Evolutionary conservation across 208 protist species (phyloP), one percentile per base, ranked within the genome.

Genomic region (Trypanosoma theileri): DNA sequence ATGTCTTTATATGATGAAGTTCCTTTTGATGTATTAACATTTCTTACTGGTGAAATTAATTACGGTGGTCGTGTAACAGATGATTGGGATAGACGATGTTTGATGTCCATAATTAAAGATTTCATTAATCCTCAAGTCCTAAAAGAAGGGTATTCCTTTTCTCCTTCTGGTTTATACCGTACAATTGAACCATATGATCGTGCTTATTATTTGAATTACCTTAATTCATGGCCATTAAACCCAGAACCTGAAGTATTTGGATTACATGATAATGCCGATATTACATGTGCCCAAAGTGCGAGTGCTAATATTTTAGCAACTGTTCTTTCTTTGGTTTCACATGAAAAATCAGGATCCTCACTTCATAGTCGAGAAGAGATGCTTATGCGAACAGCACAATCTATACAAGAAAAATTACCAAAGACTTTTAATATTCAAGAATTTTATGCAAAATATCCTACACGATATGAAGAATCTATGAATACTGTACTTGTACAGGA

Each of bases 61-160:
- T 99, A 99, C 78, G 97, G 97, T 57, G 97, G 97, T n/a, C 83
- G 97, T 53, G 97, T 99, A 16, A 99, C 97, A 40, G 98, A 99
- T 73, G 96, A 98, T 79, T 98, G 91, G 91, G 98, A 99, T 76
- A 79, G 96, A 65, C 84, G 81, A 55, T 96, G 88, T 53, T 69
- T 99, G 50, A 95, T 96, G 77, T 98, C 94, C 6, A 93, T 99
- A 70, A 92, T 99, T 31, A 77, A 88, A 40, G 88, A 92, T 50
- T 99, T 96, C 81, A 88, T 98, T 60, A 89, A 62, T 42, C 75
- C 79, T 1, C 73, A 89, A 0, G 91, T 98, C 12, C 81, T 99
- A 3, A 40, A 88, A 24, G 85, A 90, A 4, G 91, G 81, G 40
- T 98, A 97, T 79, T 42, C 59, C 53, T 98, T 99, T 78, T 97